Conservation (phyloP, 495 filamentous ascomycete genomes). For the Xylaria curta region DNA sequence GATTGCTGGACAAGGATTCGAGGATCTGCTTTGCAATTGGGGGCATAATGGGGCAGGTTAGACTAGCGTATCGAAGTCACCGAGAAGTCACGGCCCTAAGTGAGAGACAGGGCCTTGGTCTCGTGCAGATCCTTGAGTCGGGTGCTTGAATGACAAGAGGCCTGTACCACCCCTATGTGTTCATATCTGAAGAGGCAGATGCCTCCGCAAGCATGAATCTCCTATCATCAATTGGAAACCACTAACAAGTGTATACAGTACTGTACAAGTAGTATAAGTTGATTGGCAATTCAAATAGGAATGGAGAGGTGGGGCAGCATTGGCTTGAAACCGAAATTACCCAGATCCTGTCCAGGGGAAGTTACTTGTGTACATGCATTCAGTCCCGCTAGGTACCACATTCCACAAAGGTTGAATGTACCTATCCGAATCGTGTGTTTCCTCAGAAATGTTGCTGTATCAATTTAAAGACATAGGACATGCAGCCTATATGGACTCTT, state of each 20-base stretch:
- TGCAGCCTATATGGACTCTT: neutral
- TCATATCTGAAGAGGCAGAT: neutral
- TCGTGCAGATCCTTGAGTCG: constrained; percentile 19
- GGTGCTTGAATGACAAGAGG: neutral
- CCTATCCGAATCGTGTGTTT: too few relatives aligned
- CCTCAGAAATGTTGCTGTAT: too few relatives aligned
- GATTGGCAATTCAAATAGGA: too few relatives aligned
- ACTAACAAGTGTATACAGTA: too few relatives aligned
- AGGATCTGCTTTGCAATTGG: constrained; percentile 10
- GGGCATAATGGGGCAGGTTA: neutral
- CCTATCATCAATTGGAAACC: neutral
- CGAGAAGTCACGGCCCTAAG: neutral
- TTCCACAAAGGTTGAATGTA: too few relatives aligned
- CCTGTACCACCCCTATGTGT: neutral
- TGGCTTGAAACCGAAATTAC: constrained; percentile 11
- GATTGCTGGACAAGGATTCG: constrained; percentile 9
- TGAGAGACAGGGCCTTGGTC: neutral
- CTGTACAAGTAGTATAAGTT: too few relatives aligned
- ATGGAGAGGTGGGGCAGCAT: neutral
- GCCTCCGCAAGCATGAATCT: neutral
- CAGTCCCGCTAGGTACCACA: neutral
- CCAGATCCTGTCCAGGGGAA: neutral
- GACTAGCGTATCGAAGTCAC: constrained; percentile 6
- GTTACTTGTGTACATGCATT: too few relatives aligned
- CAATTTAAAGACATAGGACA: neutral